Evolutionary conservation across 1,284 basidiomycete genomes (phyloP).

Genomic region (Boletus smithii): DNA sequence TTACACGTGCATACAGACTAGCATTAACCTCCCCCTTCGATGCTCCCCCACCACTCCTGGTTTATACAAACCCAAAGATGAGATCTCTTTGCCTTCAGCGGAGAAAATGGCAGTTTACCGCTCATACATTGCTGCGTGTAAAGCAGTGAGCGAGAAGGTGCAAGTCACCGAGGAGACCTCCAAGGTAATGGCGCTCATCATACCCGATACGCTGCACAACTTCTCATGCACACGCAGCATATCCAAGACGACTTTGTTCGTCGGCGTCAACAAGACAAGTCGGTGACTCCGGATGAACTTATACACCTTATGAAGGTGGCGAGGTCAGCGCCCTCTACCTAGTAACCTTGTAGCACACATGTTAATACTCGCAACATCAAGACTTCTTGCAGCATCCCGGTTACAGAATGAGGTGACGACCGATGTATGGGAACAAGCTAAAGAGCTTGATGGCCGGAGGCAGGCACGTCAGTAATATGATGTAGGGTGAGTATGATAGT

Average conservation of each 20-base stretch:
- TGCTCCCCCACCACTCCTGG: conserved; percentile 19
- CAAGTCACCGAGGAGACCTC: conserved; percentile 51
- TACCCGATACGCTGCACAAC: neutral
- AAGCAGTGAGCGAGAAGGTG: conserved; percentile 42
- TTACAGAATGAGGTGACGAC: conserved; percentile 44
- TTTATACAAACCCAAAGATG: conserved; percentile 48
- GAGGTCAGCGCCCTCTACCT: conserved; percentile 42
- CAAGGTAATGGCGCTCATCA: conserved; percentile 39
- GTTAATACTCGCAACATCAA: conserved; percentile 36
- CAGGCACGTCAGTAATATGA: conserved; percentile 12
- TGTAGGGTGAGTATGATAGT: conserved; percentile 10
- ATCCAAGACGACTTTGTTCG: conserved; percentile 74
- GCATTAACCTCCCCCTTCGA: conserved; percentile 48
- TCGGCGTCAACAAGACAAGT: conserved; percentile 47
- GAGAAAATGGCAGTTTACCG: conserved; percentile 54
- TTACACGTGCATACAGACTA: conserved; percentile 42
- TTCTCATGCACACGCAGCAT: conserved; percentile 39
- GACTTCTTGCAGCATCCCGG: conserved; percentile 48
- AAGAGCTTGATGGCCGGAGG: conserved; percentile 39
- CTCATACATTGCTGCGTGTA: conserved; percentile 52
- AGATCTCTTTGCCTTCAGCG: conserved; percentile 42
- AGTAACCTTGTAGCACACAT: neutral
- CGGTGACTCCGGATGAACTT: conserved; percentile 56
- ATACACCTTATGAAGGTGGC: conserved; percentile 62
- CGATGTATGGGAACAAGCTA: conserved; percentile 48